phyloP scores from a whole-genome alignment of 768 basidiomycete genomes.

The Pulveroboletus sp. region DNA sequence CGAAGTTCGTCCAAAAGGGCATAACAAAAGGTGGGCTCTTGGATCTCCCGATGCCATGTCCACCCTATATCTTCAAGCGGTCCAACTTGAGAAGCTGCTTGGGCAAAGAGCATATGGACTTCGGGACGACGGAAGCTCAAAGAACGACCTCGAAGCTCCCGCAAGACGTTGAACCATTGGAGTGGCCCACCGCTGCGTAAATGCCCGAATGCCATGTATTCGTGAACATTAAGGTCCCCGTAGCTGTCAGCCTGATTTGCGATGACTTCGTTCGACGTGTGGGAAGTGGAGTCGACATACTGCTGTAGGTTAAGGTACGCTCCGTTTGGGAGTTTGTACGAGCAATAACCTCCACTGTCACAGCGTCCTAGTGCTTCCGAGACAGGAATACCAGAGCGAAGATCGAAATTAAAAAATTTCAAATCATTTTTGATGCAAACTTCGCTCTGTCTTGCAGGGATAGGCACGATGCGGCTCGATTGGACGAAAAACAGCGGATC shows the following conservation, averaged over 20 bases:
- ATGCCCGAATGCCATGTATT: slow-evolving; percentile 42
- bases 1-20: slow-evolving; percentile 35
- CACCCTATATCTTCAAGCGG: slow-evolving; percentile 15
- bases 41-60: slow-evolving; percentile 41
- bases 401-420: slow-evolving; percentile 30
- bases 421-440: slow-evolving; percentile 33
- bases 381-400: slow-evolving; percentile 6
- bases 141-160: slow-evolving; percentile 36
- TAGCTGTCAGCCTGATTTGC: slow-evolving; percentile 43
- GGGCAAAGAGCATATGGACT: slow-evolving; percentile 41
- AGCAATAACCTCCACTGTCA: slow-evolving; percentile 24
- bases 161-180: slow-evolving; percentile 51
- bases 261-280: slow-evolving; percentile 42
- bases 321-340: slow-evolving; percentile 29
- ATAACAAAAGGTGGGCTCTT: slow-evolving; percentile 28
- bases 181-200: slow-evolving; percentile 42
- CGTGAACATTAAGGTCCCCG: slow-evolving; percentile 39
- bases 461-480: slow-evolving; percentile 29
- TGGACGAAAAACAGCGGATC: slow-evolving; percentile 28
- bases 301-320: slow-evolving; percentile 36
- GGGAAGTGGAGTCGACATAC: slow-evolving; percentile 34
- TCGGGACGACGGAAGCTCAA: slow-evolving; percentile 38
- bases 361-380: slow-evolving; percentile 6
- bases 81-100: slow-evolving; percentile 44
- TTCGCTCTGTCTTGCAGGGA: slow-evolving; percentile 12